Evolutionary conservation across 345 rosid genomes (phyloP), one percentile per base, ranked within the genome.

Genomic region (Durio zibethinus): DNA sequence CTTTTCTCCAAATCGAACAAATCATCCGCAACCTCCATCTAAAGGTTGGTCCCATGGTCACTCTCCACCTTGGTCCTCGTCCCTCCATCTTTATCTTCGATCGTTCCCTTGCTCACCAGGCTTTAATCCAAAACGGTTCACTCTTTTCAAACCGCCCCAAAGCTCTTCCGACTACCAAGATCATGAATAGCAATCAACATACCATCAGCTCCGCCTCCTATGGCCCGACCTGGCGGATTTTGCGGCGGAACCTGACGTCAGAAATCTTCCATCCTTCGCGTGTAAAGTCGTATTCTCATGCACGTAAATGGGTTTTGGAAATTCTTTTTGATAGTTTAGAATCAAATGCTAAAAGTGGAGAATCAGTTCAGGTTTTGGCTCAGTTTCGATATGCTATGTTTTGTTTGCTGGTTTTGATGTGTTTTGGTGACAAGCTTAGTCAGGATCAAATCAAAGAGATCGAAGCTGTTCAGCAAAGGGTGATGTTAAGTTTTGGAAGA

Each of bases 211-310:
- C 87, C 52, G 77, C 91, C 40, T 38, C 61, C 12, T 85, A 86
- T 48, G 89, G 88, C 4, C 80, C 87, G 38, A 86, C 79, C 27
- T 88, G 91, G 89, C 59, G 89, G 48, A 67, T 73, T 6, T 78
- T 86, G 6, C 84, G 89, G 25, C 86, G 89, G 5, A 88, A 88
- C 29, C 86, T 88, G 62, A 85, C 87, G 0, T 73, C 89, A 0
- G 88, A 85, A 71, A 80, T 88, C 61, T 88, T 86, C 66, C 89
- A 86, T 7, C 86, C 86, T 45, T 75, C 70, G 0, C 70, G 69
- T 11, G 4, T 60, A 21, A 75, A 43, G 31, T 75, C 56, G 5
- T 68, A 16, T 80, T 61, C 87, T 35, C 29, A 74, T 62, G 29
- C 89, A 0, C 81, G 91, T n/a, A 80, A 83, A 66, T 83, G 86